Conservation (phyloP, 2,329 filamentous ascomycete genomes). For the Acrodontium crateriforme region DNA sequence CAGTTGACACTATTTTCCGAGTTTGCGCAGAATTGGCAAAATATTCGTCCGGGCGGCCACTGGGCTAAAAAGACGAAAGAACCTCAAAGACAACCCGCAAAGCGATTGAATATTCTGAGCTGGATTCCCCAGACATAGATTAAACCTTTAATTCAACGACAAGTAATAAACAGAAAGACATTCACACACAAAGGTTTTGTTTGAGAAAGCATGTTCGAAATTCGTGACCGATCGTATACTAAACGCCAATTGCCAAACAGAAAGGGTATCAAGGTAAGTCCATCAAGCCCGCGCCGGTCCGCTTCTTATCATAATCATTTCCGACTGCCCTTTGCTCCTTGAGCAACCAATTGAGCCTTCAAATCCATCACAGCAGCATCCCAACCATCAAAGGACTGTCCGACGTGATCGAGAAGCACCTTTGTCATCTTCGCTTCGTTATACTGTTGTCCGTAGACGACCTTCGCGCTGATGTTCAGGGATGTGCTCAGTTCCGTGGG, state of each 20-base stretch:
- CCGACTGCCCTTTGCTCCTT: slow-evolving; percentile 27
- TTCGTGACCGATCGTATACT: too few relatives aligned
- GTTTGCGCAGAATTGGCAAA: neutral
- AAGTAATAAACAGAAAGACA: too few relatives aligned
- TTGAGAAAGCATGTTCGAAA: too few relatives aligned
- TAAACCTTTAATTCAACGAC: too few relatives aligned
- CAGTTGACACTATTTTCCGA: neutral
- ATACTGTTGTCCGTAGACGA: slow-evolving; percentile 68
- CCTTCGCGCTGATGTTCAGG: slow-evolving; percentile 36
- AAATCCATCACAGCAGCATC: slow-evolving; percentile 31
- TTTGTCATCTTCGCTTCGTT: slow-evolving; percentile 63
- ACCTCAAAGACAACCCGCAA: too few relatives aligned
- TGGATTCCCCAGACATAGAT: too few relatives aligned
- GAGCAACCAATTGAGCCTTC: slow-evolving; percentile 28
- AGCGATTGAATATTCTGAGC: too few relatives aligned
- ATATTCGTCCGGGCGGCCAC: neutral
- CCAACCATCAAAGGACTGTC: slow-evolving; percentile 27
- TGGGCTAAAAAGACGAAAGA: too few relatives aligned
- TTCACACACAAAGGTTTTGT: too few relatives aligned
- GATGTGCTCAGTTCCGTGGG: slow-evolving; percentile 42
- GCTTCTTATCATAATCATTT: slow-evolving; percentile 8
- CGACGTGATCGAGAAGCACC: slow-evolving; percentile 46
- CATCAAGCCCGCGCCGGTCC: too few relatives aligned
- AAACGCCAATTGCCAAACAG: too few relatives aligned
- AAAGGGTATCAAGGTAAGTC: too few relatives aligned